phyloP scores from a whole-genome alignment of 1,139 yeast species.

The Taiozyma onychis region DNA sequence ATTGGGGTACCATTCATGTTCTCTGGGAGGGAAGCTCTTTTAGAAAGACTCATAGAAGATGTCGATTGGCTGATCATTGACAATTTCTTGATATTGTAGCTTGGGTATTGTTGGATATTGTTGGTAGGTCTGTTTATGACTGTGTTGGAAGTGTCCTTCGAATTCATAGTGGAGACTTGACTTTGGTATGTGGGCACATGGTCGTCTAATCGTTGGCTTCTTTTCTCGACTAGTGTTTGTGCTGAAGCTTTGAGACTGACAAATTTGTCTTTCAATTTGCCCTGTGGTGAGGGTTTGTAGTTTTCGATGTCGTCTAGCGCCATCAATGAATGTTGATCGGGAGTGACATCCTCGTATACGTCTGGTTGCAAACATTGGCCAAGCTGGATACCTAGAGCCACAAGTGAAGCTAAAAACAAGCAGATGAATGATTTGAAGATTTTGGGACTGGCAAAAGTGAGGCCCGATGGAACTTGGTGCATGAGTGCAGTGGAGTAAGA shows the following conservation, averaged over 20 bases:
- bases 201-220: neutral
- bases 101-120: conserved; percentile 7
- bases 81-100: conserved; percentile 12
- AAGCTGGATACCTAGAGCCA: conserved; percentile 14
- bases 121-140: neutral
- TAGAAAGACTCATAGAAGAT: conserved; percentile 8
- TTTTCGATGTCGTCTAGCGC: neutral
- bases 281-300: neutral
- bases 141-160: neutral
- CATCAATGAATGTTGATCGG: neutral
- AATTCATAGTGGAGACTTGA: neutral
- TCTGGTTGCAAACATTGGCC: conserved; percentile 10
- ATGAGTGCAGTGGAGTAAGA: conserved; percentile 7
- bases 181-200: neutral
- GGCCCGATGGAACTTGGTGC: neutral
- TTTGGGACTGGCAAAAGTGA: neutral
- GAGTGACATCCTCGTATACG: neutral
- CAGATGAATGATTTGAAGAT: conserved; percentile 11
- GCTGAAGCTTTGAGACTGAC: conserved; percentile 22
- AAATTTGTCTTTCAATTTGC: conserved; percentile 6
- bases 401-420: conserved; percentile 11
- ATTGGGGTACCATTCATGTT: conserved; percentile 9
- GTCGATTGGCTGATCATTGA: conserved; percentile 20
- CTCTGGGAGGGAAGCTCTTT: conserved; percentile 3
- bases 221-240: conserved; percentile 19